Evolutionary conservation across 1,284 basidiomycete genomes (phyloP), one percentile per base, ranked within the genome.

Genomic region (Puccinia polysora): DNA sequence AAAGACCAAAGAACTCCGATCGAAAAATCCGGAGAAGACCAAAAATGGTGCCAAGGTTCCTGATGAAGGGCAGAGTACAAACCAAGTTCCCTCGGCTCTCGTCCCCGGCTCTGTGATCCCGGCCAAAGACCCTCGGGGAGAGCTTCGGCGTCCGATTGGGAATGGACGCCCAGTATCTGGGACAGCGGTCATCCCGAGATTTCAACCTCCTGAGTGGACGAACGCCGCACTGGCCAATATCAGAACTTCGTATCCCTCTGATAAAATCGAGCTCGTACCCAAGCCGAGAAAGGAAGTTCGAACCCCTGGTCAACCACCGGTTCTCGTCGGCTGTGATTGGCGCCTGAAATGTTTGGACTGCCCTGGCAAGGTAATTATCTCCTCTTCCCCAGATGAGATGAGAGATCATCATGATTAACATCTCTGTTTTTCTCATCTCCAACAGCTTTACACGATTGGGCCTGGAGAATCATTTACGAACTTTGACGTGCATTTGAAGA

Each of bases 321-420:
- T 62, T 18, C 12, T 52, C 14, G 32, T 78, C n/a, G 90, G 94
- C 79, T 43, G 12, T 20, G 69, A 62, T 62, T 97, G 94, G 93
- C 85, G 93, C 23, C 85, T 97, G 77, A 93, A 91, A 80, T 98
- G 95, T 81, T 79, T 88, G 73, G 95, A 97, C 80, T 97, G 95
- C 80, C 91, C 91, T 75, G 91, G 90, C 78, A 93, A 93, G 84
- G 91, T 91, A 18, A 43, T 28, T 70, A 2, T 32, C 18, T 53
- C 25, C 7, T 40, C 15, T 36, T 45, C 65, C 79, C 77, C 73
- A 78, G 78, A 40, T 23, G 7, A 34, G 10, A 45, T 34, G 30
- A 20, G 14, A 36, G 4, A 25, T 30, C 36, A 43, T 38, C 18
- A 18, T 67, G 18, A 15, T 40, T 20, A 40, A 36, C n/a, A n/a